A percentile compares a stretch with the other conserved stretches of the same genome.
phyloP scores from a whole-genome alignment of 768 basidiomycete genomes.

The Pleurotus salmoneostramineus region DNA sequence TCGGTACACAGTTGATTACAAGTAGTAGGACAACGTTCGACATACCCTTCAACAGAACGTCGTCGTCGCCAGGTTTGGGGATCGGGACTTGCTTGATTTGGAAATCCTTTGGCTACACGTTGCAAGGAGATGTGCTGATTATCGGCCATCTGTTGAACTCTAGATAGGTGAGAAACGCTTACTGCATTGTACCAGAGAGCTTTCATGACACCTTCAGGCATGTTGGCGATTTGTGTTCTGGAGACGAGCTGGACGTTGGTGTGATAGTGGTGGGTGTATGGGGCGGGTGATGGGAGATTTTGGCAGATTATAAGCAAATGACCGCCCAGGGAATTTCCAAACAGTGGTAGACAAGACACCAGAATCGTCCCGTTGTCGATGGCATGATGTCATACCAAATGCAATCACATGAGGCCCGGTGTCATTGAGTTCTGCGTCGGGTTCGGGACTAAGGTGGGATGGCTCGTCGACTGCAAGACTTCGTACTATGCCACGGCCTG shows the following conservation, averaged over 20 bases:
- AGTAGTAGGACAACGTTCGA: background rate
- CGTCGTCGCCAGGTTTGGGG: constrained; percentile 61
- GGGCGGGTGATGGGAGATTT: background rate
- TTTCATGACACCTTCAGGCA: constrained; percentile 58
- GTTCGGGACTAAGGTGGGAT: background rate
- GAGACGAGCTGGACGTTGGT: background rate
- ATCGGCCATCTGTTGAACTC: constrained; percentile 4
- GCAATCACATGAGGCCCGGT: constrained; percentile 3
- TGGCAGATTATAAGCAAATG: constrained; percentile 1
- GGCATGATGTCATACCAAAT: constrained; percentile 3
- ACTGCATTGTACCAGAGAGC: constrained; percentile 65
- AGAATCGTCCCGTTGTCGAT: constrained; percentile 2
- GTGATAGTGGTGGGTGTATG: background rate
- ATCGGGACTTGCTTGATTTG: constrained; percentile 65
- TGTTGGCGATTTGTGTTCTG: constrained; percentile 15
- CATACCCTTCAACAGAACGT: constrained; percentile 71
- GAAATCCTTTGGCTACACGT: constrained; percentile 58
- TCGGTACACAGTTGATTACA: background rate
- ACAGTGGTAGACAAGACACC: constrained; percentile 3
- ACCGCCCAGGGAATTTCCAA: constrained; percentile 7
- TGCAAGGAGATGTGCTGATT: constrained; percentile 8
- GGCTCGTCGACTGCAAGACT: background rate
- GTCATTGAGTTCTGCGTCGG: background rate
- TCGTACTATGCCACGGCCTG: background rate
- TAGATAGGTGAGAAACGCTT: constrained; percentile 12